Conservation (phyloP, 306 rosid genomes). For the Phaseolus lunatus region DNA sequence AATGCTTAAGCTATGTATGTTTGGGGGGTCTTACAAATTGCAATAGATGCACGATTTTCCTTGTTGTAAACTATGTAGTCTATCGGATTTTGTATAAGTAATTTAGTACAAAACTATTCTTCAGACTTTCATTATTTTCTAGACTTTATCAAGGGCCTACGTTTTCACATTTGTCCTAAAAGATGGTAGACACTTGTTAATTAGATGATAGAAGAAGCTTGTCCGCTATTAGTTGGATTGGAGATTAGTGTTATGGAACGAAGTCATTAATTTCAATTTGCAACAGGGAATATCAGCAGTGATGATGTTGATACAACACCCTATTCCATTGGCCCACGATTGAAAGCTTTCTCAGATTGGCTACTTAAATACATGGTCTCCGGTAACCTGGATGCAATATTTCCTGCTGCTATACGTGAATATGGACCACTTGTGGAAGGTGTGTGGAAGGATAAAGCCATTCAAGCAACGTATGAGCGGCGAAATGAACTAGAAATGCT, state of each 20-base stretch:
- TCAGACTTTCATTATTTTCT: constrained; percentile 13
- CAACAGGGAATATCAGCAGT: constrained; percentile 48
- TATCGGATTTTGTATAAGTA: neutral
- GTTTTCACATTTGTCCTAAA: neutral
- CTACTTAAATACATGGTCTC: constrained; percentile 66
- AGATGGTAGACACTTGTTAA: neutral
- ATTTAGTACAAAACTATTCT: constrained; percentile 6
- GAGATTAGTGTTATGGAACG: neutral
- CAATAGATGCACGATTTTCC: neutral
- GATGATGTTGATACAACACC: constrained; percentile 50
- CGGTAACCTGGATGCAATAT: constrained; percentile 68
- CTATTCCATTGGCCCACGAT: constrained; percentile 62
- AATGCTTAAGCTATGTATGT: neutral
- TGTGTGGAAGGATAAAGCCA: constrained; percentile 81
- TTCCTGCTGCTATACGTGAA: constrained; percentile 61
- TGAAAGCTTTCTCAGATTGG: constrained; percentile 80
- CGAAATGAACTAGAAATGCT: constrained; percentile 77
- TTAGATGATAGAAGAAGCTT: constrained; percentile 4
- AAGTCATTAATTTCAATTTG: constrained; percentile 37
- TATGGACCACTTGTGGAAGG: constrained; percentile 68
- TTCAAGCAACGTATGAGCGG: constrained; percentile 77
- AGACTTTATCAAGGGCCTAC: neutral
- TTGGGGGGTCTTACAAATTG: constrained; percentile 4
- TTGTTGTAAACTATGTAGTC: neutral
- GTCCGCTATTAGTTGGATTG: no score